These are phyloP conservation scores for Fragaria vesca DNA, from an alignment of 306 rosid species.

Conservation along the genomic window DNA sequence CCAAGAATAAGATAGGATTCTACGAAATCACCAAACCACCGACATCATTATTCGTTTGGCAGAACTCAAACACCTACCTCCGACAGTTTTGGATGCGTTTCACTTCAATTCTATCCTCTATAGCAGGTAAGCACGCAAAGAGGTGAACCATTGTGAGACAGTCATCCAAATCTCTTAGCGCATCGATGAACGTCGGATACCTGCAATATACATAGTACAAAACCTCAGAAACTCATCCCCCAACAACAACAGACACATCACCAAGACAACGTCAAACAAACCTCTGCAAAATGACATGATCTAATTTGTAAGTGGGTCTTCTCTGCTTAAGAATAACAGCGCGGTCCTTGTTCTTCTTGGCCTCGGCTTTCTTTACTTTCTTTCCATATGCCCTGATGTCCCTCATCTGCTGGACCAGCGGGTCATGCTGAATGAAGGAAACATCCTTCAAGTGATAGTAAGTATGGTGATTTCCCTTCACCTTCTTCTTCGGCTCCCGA, in stretches of 20 bases:
- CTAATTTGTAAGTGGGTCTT: slow-evolving; percentile 61
- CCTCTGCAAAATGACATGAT: slow-evolving; percentile 76
- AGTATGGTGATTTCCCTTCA: slow-evolving; percentile 88
- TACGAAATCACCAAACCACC: not conserved
- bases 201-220: slow-evolving; percentile 32
- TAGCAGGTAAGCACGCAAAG: slow-evolving; percentile 82
- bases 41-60: not conserved
- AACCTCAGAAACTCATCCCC: slow-evolving; percentile 6
- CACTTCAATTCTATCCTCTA: slow-evolving; percentile 68
- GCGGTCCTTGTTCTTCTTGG: slow-evolving; percentile 74
- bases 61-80: slow-evolving; percentile 45
- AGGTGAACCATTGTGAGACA: slow-evolving; percentile 92
- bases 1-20: not conserved
- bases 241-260: not conserved
- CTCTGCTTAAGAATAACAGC: slow-evolving; percentile 51
- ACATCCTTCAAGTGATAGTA: slow-evolving; percentile 91
- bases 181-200: slow-evolving; percentile 86
- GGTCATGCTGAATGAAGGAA: slow-evolving; percentile 88
- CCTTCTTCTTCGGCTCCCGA: slow-evolving; percentile 92
- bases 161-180: slow-evolving; percentile 91
- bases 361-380: slow-evolving; percentile 81
- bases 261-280: slow-evolving; percentile 16
- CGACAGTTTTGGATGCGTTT: slow-evolving; percentile 62
- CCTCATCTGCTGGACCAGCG: slow-evolving; percentile 67
- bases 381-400: slow-evolving; percentile 64